These are phyloP conservation scores for Trichopus zeylanicus DNA, from an alignment of 116 monocot species.

Conservation along the genomic window DNA sequence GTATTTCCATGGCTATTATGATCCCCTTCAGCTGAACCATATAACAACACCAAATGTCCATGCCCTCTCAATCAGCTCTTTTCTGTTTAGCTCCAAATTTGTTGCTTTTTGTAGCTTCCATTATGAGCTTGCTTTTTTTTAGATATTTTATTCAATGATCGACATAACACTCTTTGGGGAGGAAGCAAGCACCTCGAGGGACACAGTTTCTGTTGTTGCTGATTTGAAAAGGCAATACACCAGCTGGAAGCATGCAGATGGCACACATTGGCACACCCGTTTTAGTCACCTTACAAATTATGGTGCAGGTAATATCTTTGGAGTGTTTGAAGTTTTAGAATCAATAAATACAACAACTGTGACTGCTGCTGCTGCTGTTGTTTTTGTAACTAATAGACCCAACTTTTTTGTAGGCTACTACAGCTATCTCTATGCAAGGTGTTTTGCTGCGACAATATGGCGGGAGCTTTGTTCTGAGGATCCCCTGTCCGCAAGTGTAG, in stretches of 20 bases:
- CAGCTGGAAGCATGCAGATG: conserved; percentile 73
- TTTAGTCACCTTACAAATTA: conserved; percentile 91
- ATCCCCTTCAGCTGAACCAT: neutral
- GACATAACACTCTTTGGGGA: conserved; percentile 76
- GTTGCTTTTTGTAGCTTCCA: neutral
- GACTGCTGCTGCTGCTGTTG: neutral
- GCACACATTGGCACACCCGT: conserved; percentile 86
- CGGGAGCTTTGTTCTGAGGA: conserved; percentile 61
- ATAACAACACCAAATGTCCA: neutral
- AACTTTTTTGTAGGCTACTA: conserved; percentile 59
- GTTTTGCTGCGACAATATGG: conserved; percentile 92
- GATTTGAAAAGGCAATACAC: conserved; percentile 64
- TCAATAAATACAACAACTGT: neutral
- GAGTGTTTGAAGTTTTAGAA: too few relatives aligned
- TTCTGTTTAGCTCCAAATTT: neutral
- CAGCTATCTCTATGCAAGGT: conserved; percentile 87
- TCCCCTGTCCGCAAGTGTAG: conserved; percentile 56
- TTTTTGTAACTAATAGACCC: neutral
- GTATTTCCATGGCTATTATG: conserved; percentile 14
- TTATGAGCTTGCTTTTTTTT: too few relatives aligned
- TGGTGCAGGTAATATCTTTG: conserved; percentile 59
- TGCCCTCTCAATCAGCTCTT: neutral
- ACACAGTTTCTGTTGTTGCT: conserved; percentile 43
- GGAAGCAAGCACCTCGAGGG: conserved; percentile 22
- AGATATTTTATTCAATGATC: conserved; percentile 80